Conservation (phyloP, 441 rosid genomes). For the Erodium moschatum region DNA sequence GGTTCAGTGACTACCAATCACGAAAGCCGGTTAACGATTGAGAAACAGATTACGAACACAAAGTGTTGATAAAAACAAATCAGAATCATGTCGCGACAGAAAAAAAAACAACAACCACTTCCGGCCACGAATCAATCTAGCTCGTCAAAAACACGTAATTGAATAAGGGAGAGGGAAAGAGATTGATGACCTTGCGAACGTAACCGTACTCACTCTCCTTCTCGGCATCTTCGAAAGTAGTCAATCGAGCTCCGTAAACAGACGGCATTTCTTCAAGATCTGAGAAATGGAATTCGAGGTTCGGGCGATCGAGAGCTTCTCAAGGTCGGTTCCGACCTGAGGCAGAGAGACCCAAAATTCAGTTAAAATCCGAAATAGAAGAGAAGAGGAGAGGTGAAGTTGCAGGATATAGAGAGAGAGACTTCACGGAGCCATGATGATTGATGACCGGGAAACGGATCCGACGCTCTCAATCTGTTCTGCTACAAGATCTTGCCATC, state of each 20-base stretch:
- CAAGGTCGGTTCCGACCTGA: neutral
- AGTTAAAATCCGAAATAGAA: neutral
- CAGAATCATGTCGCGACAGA: neutral
- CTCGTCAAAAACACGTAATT: neutral
- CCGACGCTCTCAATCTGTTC: neutral
- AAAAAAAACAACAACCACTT: neutral
- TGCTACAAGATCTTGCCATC: neutral
- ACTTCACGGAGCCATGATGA: neutral
- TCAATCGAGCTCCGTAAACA: conserved; percentile 71
- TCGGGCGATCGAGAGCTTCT: neutral
- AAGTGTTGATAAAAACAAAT: neutral
- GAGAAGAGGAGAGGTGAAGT: neutral
- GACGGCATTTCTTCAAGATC: conserved; percentile 56
- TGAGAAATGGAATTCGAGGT: neutral
- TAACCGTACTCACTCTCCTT: conserved; percentile 34
- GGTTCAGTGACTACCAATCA: neutral
- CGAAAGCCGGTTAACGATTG: neutral
- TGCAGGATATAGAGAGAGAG: neutral
- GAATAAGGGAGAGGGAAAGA: neutral
- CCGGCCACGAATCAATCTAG: neutral
- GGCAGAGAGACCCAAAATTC: neutral
- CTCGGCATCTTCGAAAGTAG: conserved; percentile 90
- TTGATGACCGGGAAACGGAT: neutral
- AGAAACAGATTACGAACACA: neutral
- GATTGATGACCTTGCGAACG: conserved; percentile 70